Base-by-base conservation (phyloP, 106 monocot species). In the Acorus gramineus region DNA sequence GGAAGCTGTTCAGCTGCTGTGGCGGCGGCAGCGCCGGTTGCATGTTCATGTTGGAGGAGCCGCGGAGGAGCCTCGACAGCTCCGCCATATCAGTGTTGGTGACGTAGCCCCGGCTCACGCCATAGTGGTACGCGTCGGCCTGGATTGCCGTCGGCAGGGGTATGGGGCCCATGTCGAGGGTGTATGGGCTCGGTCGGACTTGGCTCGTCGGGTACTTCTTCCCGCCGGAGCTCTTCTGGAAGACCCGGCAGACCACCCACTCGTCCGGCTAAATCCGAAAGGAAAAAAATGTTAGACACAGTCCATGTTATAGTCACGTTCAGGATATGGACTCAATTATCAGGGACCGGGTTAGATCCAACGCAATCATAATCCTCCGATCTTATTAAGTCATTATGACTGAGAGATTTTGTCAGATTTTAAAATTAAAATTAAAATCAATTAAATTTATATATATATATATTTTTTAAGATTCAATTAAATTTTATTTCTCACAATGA, bases 181-280 rank as follows among this genome's bases (percentile, higher is more conserved):
- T 55, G 71, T 82, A 75, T 5, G 64, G 78, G 62, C 69, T 73
- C 43, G 59, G n/a, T 3, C 74, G 62, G 46, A 55, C 8, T n/a
- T 77, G 74, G 50, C 13, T 69, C 4, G 83, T 61, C 2, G 82
- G 64, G 65, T 78, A 82, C 73, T 93, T 93, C 71, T 88, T 93
- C 12, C 44, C 69, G 14, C 69, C 73, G 44, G 81, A 74, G 69
- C 82, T 93, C 59, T 93, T 93, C 85, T 76, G 60, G 73, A 93
- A 88, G 14, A 88, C 78, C 2, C 93, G 77, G 66, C 93, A 93
- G 3, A 88, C 87, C 3, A 93, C 93, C 93, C 93, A 93, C 53
- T 93, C 93, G 43, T 93, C 88, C 91, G 86, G 73, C 44, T 28
- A 28, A 28, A 28, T 28, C 1, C 28, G 28, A 28, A 0, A 28